These are phyloP conservation scores for Aspergillus conjunctus DNA, from an alignment of 495 filamentous ascomycete species.

Conservation along the genomic window DNA sequence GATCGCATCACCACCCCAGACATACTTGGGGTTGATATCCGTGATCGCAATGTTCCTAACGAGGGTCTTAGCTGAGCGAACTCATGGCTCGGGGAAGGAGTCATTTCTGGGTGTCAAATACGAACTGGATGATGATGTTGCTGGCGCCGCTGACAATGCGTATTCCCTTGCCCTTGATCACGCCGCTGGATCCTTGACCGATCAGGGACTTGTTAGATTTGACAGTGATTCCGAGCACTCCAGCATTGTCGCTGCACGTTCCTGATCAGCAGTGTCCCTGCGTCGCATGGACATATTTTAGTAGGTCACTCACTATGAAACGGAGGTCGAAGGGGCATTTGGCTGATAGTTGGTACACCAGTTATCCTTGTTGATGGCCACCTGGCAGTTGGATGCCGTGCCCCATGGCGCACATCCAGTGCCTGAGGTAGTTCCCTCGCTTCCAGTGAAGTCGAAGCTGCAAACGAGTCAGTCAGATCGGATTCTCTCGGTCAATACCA, in stretches of 20 bases:
- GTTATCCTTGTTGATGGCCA: conserved; percentile 55
- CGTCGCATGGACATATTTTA: background rate
- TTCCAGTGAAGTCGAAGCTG: conserved; percentile 46
- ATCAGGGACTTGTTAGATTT: conserved; percentile 50
- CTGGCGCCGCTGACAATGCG: conserved; percentile 46
- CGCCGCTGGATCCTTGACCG: conserved; percentile 38
- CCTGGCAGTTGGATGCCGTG: conserved; percentile 45
- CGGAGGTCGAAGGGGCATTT: conserved; percentile 34
- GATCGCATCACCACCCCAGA: conserved; percentile 54
- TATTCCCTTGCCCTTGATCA: conserved; percentile 49
- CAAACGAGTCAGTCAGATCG: background rate
- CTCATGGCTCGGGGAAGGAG: too few relatives aligned
- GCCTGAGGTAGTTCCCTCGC: conserved; percentile 41
- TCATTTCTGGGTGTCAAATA: too few relatives aligned
- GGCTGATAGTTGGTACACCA: conserved; percentile 51
- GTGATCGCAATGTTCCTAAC: conserved; percentile 48
- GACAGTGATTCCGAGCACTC: conserved; percentile 46
- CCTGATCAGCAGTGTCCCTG: background rate
- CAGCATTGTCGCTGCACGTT: conserved; percentile 41
- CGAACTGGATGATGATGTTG: conserved; percentile 53
- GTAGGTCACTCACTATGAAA: conserved; percentile 36
- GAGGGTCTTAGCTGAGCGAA: conserved; percentile 25
- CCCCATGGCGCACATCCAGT: conserved; percentile 54
- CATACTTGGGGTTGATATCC: conserved; percentile 51
- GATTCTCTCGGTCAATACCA: background rate